These are phyloP conservation scores for Leishmania amazonensis DNA, from an alignment of 208 protist species.

Conservation along the genomic window DNA sequence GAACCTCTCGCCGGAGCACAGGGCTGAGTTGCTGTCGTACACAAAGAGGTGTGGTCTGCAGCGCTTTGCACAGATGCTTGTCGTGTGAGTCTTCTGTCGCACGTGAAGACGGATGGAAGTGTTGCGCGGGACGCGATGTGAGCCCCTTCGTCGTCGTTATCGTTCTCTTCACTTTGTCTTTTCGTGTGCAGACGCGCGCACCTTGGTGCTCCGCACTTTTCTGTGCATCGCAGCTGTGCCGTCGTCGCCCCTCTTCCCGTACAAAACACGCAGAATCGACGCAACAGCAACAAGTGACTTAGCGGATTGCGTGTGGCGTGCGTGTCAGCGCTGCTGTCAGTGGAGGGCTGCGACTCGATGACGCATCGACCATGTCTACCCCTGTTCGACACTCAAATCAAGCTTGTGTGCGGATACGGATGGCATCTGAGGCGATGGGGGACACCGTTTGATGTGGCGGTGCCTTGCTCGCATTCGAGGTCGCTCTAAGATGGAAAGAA, in stretches of 20 bases:
- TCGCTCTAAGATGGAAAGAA: background rate
- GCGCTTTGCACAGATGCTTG: constrained; percentile 11
- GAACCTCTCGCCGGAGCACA: constrained; percentile 19
- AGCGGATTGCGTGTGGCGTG: background rate
- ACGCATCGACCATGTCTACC: background rate
- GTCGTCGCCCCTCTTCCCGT: background rate
- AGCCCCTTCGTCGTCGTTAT: background rate
- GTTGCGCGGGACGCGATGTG: background rate
- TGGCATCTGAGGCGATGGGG: background rate
- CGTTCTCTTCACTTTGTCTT: background rate
- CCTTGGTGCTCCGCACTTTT: background rate
- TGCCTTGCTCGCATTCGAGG: background rate
- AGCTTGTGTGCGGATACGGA: background rate
- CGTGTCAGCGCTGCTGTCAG: background rate
- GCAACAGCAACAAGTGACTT: background rate
- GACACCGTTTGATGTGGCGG: background rate
- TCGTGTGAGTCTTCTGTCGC: background rate
- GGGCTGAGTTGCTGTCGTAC: constrained; percentile 15
- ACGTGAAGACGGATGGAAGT: background rate
- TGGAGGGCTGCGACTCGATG: background rate
- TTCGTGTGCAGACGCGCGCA: background rate
- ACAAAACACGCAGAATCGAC: background rate
- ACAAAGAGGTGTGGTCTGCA: constrained; percentile 9
- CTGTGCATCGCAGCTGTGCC: background rate
- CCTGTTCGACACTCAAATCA: background rate